These are phyloP conservation scores for Cladophialophora bantiana DNA, from an alignment of 2,329 filamentous ascomycete genomes.

Conservation along the genomic window DNA sequence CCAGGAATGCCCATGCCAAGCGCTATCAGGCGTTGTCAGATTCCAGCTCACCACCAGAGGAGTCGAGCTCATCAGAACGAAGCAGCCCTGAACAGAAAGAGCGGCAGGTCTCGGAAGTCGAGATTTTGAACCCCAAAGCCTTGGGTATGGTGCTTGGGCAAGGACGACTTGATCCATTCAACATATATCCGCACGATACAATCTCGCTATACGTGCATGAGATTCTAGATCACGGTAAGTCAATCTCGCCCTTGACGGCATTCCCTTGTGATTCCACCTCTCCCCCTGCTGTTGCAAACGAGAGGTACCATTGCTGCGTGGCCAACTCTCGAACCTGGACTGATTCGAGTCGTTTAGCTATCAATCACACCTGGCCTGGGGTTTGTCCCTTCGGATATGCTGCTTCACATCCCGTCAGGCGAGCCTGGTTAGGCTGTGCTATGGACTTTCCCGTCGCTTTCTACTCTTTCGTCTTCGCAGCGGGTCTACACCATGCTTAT, in stretches of 20 bases:
- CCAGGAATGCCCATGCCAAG: too few species aligned
- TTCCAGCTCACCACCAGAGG: too few species aligned
- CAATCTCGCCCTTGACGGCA: background rate
- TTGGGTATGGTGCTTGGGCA: background rate
- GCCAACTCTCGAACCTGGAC: too few species aligned
- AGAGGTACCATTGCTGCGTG: too few species aligned
- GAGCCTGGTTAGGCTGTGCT: slow-evolving; percentile 5
- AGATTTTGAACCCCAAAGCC: background rate
- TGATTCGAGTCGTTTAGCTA: background rate
- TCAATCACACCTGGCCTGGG: slow-evolving; percentile 7
- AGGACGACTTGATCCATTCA: slow-evolving; percentile 16
- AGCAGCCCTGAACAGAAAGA: background rate
- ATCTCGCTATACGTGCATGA: slow-evolving; percentile 9
- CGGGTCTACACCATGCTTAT: slow-evolving; percentile 10
- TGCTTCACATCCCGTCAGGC: slow-evolving; percentile 4
- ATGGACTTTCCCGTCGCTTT: background rate
- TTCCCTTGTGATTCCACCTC: background rate
- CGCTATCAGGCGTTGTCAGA: too few species aligned
- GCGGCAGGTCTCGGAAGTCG: background rate
- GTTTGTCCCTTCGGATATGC: slow-evolving; percentile 3
- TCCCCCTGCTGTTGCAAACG: too few species aligned
- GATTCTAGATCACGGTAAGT: slow-evolving; percentile 15
- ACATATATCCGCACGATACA: slow-evolving; percentile 5
- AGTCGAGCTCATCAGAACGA: too few species aligned
- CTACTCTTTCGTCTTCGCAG: slow-evolving; percentile 16